Conservation (phyloP, 441 rosid species). For the Gossypium trilobum region DNA sequence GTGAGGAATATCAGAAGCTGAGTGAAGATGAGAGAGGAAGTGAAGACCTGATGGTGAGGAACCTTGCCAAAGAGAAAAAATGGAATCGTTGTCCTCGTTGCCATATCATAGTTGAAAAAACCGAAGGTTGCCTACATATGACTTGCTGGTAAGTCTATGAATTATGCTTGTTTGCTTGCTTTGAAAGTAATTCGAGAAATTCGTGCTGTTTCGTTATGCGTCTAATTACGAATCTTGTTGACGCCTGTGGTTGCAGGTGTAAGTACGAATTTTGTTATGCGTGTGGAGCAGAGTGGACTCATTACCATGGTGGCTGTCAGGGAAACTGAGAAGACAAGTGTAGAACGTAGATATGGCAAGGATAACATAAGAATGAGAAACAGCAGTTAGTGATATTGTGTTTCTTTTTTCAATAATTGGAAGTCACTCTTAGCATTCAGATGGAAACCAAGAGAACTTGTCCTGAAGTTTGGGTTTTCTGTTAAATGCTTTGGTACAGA, state of each 20-base stretch:
- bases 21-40: constrained; percentile 30
- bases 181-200: not conserved
- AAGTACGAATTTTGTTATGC: constrained; percentile 34
- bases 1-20: constrained; percentile 29
- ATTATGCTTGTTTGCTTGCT: not conserved
- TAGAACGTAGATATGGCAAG: not conserved
- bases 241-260: constrained; percentile 32
- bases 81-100: constrained; percentile 40
- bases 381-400: not conserved
- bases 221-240: not conserved
- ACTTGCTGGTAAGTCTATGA: constrained; percentile 33
- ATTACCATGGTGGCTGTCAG: constrained; percentile 27
- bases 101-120: constrained; percentile 34
- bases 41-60: constrained; percentile 34
- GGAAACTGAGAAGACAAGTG: constrained; percentile 8
- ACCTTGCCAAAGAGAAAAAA: constrained; percentile 29
- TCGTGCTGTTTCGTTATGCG: not conserved
- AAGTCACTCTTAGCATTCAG: not conserved
- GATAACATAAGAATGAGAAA: not conserved
- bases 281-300: constrained; percentile 32
- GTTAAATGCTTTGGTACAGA: not conserved
- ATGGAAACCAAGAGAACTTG: not conserved
- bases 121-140: constrained; percentile 36
- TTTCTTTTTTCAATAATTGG: not conserved
- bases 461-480: not conserved